A percentile compares a stretch with the other conserved stretches of the same genome.
Conservation (phyloP, 2,329 filamentous ascomycete genomes). For the Albophoma yamanashiensis region DNA sequence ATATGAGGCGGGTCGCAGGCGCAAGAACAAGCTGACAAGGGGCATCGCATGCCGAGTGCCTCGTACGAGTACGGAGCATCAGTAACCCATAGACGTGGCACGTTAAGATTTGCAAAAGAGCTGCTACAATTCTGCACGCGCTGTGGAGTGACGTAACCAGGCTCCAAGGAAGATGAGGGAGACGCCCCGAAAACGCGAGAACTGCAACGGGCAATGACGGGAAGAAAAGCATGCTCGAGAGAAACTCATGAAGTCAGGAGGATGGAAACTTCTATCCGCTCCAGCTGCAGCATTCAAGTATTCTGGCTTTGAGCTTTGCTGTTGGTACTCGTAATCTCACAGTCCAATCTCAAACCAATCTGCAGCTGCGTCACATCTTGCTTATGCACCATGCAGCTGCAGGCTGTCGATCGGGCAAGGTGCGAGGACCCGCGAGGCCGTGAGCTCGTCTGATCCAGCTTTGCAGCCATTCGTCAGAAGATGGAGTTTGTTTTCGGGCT, state of each 20-base stretch:
- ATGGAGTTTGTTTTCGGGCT: background rate
- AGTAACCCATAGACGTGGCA: too few species aligned
- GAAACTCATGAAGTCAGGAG: background rate
- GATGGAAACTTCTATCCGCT: background rate
- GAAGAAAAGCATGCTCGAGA: background rate
- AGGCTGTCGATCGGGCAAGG: conserved; percentile 1
- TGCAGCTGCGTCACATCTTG: conserved; percentile 6
- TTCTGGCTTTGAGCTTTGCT: background rate
- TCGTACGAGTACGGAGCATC: background rate
- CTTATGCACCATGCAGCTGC: conserved; percentile 4
- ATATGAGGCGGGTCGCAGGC: conserved; percentile 1
- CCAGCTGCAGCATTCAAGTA: background rate
- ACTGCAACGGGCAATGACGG: too few species aligned
- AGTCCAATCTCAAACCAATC: conserved; percentile 3
- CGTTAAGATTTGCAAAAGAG: background rate
- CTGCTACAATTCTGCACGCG: background rate
- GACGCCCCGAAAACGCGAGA: background rate
- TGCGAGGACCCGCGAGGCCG: background rate
- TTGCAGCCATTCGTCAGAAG: background rate
- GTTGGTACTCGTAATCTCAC: conserved; percentile 1
- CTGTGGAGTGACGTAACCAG: background rate
- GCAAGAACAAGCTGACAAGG: conserved; percentile 8
- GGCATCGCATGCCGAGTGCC: background rate
- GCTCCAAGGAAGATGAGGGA: background rate
- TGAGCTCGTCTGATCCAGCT: background rate